Evolutionary conservation across 2,329 filamentous ascomycete species (phyloP).

Genomic region (Didymellaceae sp.): DNA sequence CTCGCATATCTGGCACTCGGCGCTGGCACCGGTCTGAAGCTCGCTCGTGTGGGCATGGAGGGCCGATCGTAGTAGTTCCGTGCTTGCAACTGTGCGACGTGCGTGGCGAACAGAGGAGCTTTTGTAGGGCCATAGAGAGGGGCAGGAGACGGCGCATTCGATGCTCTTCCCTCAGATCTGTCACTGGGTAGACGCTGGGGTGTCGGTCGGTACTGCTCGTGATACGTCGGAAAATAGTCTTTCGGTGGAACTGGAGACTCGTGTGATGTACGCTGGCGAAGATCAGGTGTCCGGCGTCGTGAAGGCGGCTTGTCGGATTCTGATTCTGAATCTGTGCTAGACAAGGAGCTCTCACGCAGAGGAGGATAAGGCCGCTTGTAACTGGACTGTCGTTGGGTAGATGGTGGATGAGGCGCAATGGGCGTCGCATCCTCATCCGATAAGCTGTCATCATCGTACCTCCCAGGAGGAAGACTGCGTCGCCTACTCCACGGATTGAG

Average conservation of each 20-base stretch:
- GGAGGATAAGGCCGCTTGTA: constrained; percentile 43
- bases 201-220: constrained; percentile 39
- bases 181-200: constrained; percentile 28
- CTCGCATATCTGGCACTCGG: constrained; percentile 35
- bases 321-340: constrained; percentile 42
- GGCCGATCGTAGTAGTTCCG: constrained; percentile 43
- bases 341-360: constrained; percentile 44
- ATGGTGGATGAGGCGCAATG: constrained; percentile 30
- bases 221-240: constrained; percentile 49
- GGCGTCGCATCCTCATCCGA: constrained; percentile 42
- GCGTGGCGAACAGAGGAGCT: constrained; percentile 55
- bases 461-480: constrained; percentile 32
- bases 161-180: constrained; percentile 22
- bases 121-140: constrained; percentile 54
- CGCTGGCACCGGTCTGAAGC: constrained; percentile 32
- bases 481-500: constrained; percentile 43
- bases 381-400: constrained; percentile 28
- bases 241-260: constrained; percentile 49
- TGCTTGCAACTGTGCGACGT: constrained; percentile 50
- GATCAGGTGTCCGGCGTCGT: constrained; percentile 35
- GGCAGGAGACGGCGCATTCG: constrained; percentile 29
- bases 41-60: constrained; percentile 31
- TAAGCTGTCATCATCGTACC: constrained; percentile 38
- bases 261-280: constrained; percentile 52
- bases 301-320: constrained; percentile 37